These are phyloP conservation scores for Laburnicola sp. DNA, from an alignment of 2,329 filamentous ascomycete species.

Conservation along the genomic window DNA sequence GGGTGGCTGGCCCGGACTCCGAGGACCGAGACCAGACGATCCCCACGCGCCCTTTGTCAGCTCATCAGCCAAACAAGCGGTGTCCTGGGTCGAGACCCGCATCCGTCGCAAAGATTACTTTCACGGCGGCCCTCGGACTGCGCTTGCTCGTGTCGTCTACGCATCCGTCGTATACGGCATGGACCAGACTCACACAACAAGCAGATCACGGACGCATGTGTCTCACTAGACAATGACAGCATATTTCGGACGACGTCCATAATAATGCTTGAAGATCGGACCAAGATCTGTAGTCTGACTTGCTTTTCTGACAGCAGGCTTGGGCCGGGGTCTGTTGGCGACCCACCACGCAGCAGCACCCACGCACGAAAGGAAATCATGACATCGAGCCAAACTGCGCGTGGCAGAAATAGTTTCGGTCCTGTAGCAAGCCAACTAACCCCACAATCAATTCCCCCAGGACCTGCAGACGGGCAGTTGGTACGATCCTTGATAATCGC, in stretches of 20 bases:
- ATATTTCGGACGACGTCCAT: background rate
- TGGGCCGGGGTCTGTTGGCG: background rate
- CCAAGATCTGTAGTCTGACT: background rate
- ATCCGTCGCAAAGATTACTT: slow-evolving; percentile 6
- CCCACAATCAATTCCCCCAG: background rate
- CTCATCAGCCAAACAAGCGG: background rate
- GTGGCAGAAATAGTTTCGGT: background rate
- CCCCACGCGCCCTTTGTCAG: background rate
- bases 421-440: background rate
- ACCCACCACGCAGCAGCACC: background rate
- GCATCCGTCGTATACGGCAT: background rate
- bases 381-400: background rate
- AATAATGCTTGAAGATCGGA: background rate
- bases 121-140: background rate
- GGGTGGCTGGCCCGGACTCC: slow-evolving; percentile 1
- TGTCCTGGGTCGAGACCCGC: background rate
- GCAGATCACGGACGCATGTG: background rate
- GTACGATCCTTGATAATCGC: background rate
- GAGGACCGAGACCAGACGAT: slow-evolving; percentile 3
- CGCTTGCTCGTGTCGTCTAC: background rate
- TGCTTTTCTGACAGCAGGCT: slow-evolving; percentile 4
- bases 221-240: background rate
- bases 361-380: background rate
- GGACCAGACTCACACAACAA: background rate
- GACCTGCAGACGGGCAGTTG: background rate